Base-by-base conservation (phyloP, 805 yeast species). In the Kodamaea kaohsiungensis region DNA sequence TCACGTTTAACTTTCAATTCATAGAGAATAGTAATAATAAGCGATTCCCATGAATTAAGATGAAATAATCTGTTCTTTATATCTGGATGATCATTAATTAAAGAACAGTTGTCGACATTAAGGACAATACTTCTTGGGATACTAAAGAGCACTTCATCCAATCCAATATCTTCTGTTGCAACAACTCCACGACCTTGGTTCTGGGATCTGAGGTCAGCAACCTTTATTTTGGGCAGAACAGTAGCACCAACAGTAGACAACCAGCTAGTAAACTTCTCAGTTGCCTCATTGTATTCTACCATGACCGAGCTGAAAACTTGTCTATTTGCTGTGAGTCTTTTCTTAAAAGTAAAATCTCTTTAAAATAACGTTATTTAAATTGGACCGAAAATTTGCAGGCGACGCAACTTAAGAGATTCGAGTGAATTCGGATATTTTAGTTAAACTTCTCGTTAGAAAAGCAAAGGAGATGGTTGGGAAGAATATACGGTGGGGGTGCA, bases 171-270 rank as follows among this genome's bases (percentile, higher is more conserved):
- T 39, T 80, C 80, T 0, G 59, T 53, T 1, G 97, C 96, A 3
- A 85, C 64, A 7, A 93, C 66, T 3, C 92, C 96, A 33, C 98
- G 76, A 8, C 98, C 98, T 67, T 89, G 91, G 42, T 78, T 71
- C 7, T 67, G 59, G 1, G 59, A 53, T 45, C 96, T 73, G 39
- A 82, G 74, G 68, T 93, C 97, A 2, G 73, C 76, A 4, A 93
- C 73, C 13, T 64, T 60, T 15, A 92, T 72, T 52, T 86, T 86
- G 0, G 82, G 73, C 1, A 89, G 82, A 2, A 89, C 66, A 10
- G 60, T 66, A 8, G 78, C 77, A 3, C 78, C 82, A 7, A 60
- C 43, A 0, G 45, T 43, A 27, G 43, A 30, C 25, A 76, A 65
- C 79, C 79, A 75, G 5, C 40, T 19, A 10, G 48, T 33, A 45